phyloP scores from a whole-genome alignment of 352 stramenopile species.

The Globisporangium solare region DNA sequence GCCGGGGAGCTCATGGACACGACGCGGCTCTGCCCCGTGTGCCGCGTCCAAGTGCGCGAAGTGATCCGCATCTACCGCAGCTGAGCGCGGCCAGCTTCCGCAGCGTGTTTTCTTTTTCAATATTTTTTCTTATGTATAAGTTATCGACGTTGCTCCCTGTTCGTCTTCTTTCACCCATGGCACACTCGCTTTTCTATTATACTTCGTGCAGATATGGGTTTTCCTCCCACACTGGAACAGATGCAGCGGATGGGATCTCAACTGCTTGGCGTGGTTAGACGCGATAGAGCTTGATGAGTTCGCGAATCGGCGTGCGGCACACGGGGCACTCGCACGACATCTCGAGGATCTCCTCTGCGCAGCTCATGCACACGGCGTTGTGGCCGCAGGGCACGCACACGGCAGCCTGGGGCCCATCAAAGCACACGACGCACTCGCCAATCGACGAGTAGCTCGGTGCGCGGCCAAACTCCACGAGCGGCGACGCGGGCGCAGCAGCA shows the following conservation, averaged over 20 bases:
- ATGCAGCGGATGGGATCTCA: too few relatives aligned
- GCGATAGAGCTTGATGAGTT: constrained; percentile 78
- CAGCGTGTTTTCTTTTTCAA: too few relatives aligned
- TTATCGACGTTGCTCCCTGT: too few relatives aligned
- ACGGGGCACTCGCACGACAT: constrained; percentile 63
- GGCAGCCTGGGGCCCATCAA: constrained; percentile 63
- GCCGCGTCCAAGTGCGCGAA: constrained; percentile 64
- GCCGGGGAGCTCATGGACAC: constrained; percentile 60
- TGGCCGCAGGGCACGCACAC: constrained; percentile 82
- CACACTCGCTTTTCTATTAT: too few relatives aligned
- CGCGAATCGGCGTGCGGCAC: constrained; percentile 57
- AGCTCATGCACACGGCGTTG: constrained; percentile 80
- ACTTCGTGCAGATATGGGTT: too few relatives aligned
- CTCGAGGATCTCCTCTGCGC: constrained; percentile 60
- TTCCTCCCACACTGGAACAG: too few relatives aligned
- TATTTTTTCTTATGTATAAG: too few relatives aligned
- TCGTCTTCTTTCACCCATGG: too few relatives aligned
- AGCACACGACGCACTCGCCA: constrained; percentile 76
- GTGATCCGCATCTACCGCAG: constrained; percentile 75
- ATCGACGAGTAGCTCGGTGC: constrained; percentile 40
- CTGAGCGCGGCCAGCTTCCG: constrained; percentile 20
- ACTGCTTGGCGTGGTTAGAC: constrained; percentile 22
- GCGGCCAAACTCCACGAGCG: constrained; percentile 31
- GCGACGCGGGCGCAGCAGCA: not conserved
- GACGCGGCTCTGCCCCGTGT: constrained; percentile 68